Evolutionary conservation across 768 basidiomycete species (phyloP).

Genomic region (Termitomyces sp.): DNA sequence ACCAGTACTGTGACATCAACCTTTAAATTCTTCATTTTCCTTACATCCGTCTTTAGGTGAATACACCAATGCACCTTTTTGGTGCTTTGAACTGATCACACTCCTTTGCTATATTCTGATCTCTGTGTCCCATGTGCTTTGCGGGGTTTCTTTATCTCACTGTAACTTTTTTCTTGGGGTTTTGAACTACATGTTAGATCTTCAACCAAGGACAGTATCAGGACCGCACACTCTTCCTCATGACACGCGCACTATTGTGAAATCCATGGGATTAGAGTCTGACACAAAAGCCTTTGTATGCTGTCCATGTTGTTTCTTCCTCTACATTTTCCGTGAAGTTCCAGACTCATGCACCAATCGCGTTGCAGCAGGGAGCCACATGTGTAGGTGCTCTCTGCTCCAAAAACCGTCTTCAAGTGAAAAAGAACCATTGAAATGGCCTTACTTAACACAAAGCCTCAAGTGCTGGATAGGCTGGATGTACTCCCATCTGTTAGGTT

Average conservation of each 20-base stretch:
- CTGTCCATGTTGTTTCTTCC: background rate
- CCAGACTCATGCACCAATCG: background rate
- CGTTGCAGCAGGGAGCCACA: background rate
- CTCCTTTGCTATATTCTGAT: background rate
- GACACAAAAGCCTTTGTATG: background rate
- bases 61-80: background rate
- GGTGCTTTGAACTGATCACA: background rate
- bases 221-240: background rate
- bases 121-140: background rate
- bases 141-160: background rate
- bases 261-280: background rate
- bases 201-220: background rate
- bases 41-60: background rate
- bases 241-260: background rate
- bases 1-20: background rate
- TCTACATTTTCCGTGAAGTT: background rate
- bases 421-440: background rate
- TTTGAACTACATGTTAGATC: background rate
- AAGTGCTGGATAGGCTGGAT: background rate
- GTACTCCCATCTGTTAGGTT: no score
- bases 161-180: background rate
- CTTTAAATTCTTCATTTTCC: background rate
- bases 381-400: background rate
- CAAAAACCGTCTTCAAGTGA: background rate
- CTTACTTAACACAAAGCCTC: background rate